A percentile compares a stretch with the other conserved stretches of the same genome.
These are phyloP conservation scores for Elongisporangium undulatum DNA, from an alignment of 352 stramenopile species.

Conservation along the genomic window DNA sequence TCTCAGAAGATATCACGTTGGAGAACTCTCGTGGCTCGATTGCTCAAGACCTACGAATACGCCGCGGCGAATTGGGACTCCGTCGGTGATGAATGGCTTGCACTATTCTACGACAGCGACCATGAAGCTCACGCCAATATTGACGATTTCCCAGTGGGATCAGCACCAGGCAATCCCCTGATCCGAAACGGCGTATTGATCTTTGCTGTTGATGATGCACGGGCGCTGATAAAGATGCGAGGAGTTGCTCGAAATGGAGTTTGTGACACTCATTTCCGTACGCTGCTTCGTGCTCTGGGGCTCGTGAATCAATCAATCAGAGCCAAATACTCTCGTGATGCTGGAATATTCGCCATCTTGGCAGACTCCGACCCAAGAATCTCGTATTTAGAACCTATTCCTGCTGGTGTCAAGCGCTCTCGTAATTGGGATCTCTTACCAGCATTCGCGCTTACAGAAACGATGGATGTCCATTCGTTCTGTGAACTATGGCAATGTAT, in stretches of 20 bases:
- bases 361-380: neutral
- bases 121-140: neutral
- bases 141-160: neutral
- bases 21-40: neutral
- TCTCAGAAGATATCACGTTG: no score
- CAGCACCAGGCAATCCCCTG: neutral
- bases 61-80: neutral
- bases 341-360: neutral
- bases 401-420: neutral
- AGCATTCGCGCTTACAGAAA: neutral
- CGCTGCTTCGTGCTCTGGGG: neutral
- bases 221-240: neutral
- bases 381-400: neutral
- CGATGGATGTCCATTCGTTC: neutral
- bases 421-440: neutral
- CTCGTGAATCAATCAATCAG: no score
- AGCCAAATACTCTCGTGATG: neutral
- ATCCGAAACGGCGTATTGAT: neutral
- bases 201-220: neutral
- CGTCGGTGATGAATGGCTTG: neutral
- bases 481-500: no score
- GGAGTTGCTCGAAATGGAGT: no score
- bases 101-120: neutral
- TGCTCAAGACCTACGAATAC: neutral
- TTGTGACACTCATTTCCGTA: neutral